A percentile compares a stretch with the other conserved stretches of the same genome.
Evolutionary conservation across 805 yeast species (phyloP).

Genomic region (Candida khao-thaluensis): DNA sequence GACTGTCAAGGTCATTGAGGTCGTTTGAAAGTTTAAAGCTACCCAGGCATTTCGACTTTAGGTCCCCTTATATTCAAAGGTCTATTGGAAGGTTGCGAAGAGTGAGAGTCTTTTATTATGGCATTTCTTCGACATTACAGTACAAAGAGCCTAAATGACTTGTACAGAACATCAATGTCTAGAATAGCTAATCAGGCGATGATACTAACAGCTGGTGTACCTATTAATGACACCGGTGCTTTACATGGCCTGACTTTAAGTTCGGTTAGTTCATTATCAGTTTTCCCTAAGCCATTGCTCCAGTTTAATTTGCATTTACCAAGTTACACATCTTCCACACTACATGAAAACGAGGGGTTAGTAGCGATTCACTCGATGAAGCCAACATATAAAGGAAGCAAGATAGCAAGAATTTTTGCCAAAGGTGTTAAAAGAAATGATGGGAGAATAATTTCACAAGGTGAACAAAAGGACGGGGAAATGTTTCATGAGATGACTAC

Average conservation of each 20-base stretch:
- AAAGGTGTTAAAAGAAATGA: slow-evolving; percentile 51
- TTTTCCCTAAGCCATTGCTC: slow-evolving; percentile 72
- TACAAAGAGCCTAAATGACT: slow-evolving; percentile 3
- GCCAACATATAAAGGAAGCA: slow-evolving; percentile 55
- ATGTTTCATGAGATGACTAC: slow-evolving; percentile 46
- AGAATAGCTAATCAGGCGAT: slow-evolving; percentile 42
- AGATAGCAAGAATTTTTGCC: slow-evolving; percentile 64
- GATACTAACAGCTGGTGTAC: slow-evolving; percentile 38
- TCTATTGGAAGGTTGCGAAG: slow-evolving; percentile 3
- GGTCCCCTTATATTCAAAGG: no score
- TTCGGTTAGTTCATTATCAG: slow-evolving; percentile 78
- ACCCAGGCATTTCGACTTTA: no score
- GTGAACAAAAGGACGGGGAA: slow-evolving; percentile 33
- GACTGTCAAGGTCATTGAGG: no score
- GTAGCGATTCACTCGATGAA: slow-evolving; percentile 77
- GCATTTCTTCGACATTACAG: slow-evolving; percentile 2
- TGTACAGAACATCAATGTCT: slow-evolving; percentile 35
- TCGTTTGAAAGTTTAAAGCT: no score
- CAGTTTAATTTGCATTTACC: slow-evolving; percentile 89
- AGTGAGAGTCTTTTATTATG: neutral
- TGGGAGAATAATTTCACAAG: slow-evolving; percentile 19
- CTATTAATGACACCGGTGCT: slow-evolving; percentile 7
- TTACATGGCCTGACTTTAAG: slow-evolving; percentile 81
- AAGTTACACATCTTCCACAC: slow-evolving; percentile 67
- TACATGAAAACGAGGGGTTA: slow-evolving; percentile 51